Base-by-base conservation (phyloP, 73 alveolate genomes). In the Stentor roeselii region DNA sequence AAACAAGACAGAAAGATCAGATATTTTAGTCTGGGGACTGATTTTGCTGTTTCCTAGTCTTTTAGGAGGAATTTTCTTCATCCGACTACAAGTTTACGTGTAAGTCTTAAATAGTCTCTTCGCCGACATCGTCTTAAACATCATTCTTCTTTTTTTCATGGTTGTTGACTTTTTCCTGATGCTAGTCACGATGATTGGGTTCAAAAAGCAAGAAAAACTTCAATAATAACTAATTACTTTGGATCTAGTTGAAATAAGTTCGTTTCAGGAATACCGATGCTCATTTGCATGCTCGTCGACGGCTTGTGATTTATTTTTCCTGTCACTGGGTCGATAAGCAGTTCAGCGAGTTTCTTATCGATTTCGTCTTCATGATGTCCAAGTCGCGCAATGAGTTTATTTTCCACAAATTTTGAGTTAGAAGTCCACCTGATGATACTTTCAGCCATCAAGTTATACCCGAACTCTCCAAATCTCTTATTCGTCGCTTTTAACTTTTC, bases 401-500 rank as follows among this genome's bases (percentile, higher is more conserved):
- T 94, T 27, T 87, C 86, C 36, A 91, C 96, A 60, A 91, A 91
- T 27, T 83, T 88, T 34, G 89, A 59, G 30, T 76, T 60, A 31
- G 36, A 3, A 30, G 92, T 91, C 96, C 96, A 91, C 78, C 92
- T 78, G 39, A 85, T 91, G 36, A 91, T 59, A 42, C 89, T 59
- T 78, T 91, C 96, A 2, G 94, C 90, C 31, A 91, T 91, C 39
- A 91, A 74, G 82, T 88, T 88, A 82, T 88, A 92, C 31, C 94
- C 96, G 75, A 91, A 91, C 1, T 89, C 93, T 42, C 91, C 94
- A 74, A 91, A 91, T 75, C 91, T 87, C 85, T 83, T 82, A 78
- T 91, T 91, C 0, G 94, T 76, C 36, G 91, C 93, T 82, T 91
- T 91, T 83, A 91, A 59, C 59, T 91, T 84, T 59, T 88, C 86